Evolutionary conservation across 140 eudicot genomes (phyloP).

Genomic region (Erigeron philadelphicus): DNA sequence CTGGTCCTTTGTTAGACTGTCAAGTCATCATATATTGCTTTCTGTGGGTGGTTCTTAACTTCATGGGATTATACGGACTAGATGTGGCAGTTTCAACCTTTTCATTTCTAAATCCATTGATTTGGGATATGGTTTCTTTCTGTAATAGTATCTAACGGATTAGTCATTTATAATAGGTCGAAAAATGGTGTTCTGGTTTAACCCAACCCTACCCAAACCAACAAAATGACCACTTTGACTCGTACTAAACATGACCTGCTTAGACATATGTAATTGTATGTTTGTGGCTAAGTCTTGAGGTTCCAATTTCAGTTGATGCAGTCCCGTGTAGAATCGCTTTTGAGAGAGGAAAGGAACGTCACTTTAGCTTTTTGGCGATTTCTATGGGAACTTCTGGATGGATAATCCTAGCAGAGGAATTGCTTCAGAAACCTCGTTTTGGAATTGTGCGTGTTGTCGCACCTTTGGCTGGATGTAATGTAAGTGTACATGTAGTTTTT

Average conservation of each 20-base stretch:
- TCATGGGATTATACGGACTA: not conserved
- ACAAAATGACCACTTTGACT: not conserved
- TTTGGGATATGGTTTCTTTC: not conserved
- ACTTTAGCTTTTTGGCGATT: conserved; percentile 60
- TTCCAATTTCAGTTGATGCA: conserved; percentile 60
- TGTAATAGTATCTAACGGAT: not conserved
- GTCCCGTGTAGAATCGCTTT: conserved; percentile 93
- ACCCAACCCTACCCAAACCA: not conserved
- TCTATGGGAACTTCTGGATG: conserved; percentile 78
- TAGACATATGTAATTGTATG: not conserved
- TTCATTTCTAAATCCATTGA: not conserved
- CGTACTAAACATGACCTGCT: not conserved
- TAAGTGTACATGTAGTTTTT: conserved; percentile 20
- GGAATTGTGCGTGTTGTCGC: conserved; percentile 82
- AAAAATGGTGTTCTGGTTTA: not conserved
- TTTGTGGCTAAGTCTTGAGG: conserved; percentile 1
- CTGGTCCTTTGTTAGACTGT: not conserved
- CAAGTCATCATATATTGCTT: not conserved
- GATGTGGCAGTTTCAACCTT: not conserved
- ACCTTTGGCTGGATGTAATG: conserved; percentile 89
- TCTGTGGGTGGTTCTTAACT: not conserved
- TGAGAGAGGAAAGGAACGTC: conserved; percentile 94
- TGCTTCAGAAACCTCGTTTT: conserved; percentile 37
- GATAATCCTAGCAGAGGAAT: conserved; percentile 80
- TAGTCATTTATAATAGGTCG: not conserved